phyloP scores from a whole-genome alignment of 2,329 filamentous ascomycete genomes.

The Reticulascus tulasneorum region DNA sequence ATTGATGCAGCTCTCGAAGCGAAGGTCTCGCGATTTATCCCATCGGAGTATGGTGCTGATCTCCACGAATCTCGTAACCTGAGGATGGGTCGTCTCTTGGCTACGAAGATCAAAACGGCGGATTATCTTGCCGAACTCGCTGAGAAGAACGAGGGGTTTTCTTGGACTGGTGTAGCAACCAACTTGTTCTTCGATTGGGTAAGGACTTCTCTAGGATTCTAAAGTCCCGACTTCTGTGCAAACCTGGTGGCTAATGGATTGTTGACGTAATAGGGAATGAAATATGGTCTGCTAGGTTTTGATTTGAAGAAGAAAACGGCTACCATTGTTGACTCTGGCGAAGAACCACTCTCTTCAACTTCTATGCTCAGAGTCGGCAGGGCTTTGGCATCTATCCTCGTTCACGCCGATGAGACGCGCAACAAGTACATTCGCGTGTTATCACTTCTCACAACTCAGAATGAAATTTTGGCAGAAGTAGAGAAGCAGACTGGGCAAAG shows the following conservation, averaged over 20 bases:
- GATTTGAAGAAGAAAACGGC: slow-evolving; percentile 44
- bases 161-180: slow-evolving; percentile 56
- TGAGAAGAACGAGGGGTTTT: slow-evolving; percentile 30
- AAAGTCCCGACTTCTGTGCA: not conserved
- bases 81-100: slow-evolving; percentile 22
- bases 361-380: slow-evolving; percentile 48
- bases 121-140: slow-evolving; percentile 13
- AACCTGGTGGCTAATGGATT: not conserved
- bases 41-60: slow-evolving; percentile 46
- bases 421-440: slow-evolving; percentile 57
- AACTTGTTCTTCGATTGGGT: slow-evolving; percentile 62
- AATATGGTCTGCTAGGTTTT: slow-evolving; percentile 46
- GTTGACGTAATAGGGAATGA: slow-evolving; percentile 35
- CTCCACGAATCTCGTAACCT: slow-evolving; percentile 20
- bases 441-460: slow-evolving; percentile 55
- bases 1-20: slow-evolving; percentile 53
- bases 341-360: slow-evolving; percentile 45
- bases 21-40: slow-evolving; percentile 54
- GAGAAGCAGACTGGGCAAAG: slow-evolving; percentile 49
- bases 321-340: slow-evolving; percentile 53
- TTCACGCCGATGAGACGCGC: slow-evolving; percentile 43
- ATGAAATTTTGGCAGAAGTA: slow-evolving; percentile 48
- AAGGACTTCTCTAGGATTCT: slow-evolving; percentile 14
- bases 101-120: slow-evolving; percentile 20
- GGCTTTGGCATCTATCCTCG: slow-evolving; percentile 47